Base-by-base conservation (phyloP, 768 basidiomycete genomes). In the Ramaria rubella region DNA sequence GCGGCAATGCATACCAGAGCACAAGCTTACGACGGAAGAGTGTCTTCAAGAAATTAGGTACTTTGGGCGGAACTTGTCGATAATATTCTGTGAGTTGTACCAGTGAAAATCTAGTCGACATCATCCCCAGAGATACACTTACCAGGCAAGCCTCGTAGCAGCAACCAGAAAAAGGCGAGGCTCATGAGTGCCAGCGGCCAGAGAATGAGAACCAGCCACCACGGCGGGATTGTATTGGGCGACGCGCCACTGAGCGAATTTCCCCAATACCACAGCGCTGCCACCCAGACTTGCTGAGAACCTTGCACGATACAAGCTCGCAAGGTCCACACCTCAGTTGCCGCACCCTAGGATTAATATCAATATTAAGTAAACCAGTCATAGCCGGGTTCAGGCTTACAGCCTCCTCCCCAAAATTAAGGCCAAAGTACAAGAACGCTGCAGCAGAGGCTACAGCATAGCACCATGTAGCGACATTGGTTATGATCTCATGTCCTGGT, bases 321-420 rank as follows among this genome's bases (percentile, higher is more conserved):
- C 58, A 93, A 67, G 29, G 86, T 88, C 94, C 94, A 96, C 15
- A 94, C 84, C 69, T 96, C 94, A 6, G 94, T 94, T 1, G 94
- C 91, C 54, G 94, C 92, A 64, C 94, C 93, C 82, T 89, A 63
- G 38, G 29, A 12, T 42, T 36, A 24, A 3, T n/a, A 36, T 27
- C 15, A 55, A 24, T n/a, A 48, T 27, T n/a, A 12, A 27, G n/a
- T 11, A 29, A n/a, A 46, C 21, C n/a, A 5, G 38, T 3, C 17
- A 29, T 21, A 30, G 14, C 17, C 15, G 46, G 31, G 44, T 11
- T 54, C 6, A 38, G 38, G 73, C 77, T 49, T 70, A 87, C 88
- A 17, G 93, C 94, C 78, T 95, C 94, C 74, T 96, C 94, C 69
- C 94, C 94, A 68, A 96, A 96, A 71, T 96, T 96, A 60, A 94